Percentiles rank a stretch among this genome's conserved stretches.
phyloP scores from a whole-genome alignment of 352 stramenopile species.

The Phytopythium litorale region DNA sequence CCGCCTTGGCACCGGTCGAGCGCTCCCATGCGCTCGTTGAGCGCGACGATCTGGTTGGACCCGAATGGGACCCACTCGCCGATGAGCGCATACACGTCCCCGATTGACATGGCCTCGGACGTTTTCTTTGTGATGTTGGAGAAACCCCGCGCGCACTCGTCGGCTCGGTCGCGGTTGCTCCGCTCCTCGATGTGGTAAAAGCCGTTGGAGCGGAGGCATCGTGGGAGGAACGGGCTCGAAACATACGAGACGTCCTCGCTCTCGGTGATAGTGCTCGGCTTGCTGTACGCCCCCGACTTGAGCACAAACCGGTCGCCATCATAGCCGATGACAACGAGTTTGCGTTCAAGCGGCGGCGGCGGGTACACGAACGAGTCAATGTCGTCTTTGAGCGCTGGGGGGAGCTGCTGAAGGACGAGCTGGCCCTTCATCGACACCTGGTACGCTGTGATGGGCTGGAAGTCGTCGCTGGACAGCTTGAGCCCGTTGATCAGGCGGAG shows the following conservation, averaged over 20 bases:
- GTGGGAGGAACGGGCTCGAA: conserved; percentile 95
- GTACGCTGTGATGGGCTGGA: conserved; percentile 96
- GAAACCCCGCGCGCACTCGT: conserved; percentile 76
- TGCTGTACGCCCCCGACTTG: conserved; percentile 77
- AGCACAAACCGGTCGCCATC: conserved; percentile 79
- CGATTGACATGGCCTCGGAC: conserved; percentile 92
- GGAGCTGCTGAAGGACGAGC: conserved; percentile 83
- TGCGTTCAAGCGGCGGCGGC: conserved; percentile 34
- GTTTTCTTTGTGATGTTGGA: conserved; percentile 91
- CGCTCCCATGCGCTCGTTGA: conserved; percentile 97
- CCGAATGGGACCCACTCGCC: conserved; percentile 98
- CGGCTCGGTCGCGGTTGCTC: conserved; percentile 90
- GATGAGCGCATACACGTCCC: conserved; percentile 95
- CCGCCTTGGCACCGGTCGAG: conserved; percentile 95
- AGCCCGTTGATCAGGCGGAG: conserved; percentile 92
- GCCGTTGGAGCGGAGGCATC: conserved; percentile 90
- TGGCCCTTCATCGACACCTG: conserved; percentile 91
- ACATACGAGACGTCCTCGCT: conserved; percentile 98
- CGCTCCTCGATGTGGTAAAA: conserved; percentile 78
- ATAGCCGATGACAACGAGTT: conserved; percentile 50
- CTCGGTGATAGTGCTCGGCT: conserved; percentile 92
- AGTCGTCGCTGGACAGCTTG: conserved; percentile 91
- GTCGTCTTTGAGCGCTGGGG: conserved; percentile 58
- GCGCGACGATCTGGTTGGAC: conserved; percentile 96
- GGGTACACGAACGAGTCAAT: conserved; percentile 66